A percentile compares a stretch with the other conserved stretches of the same genome.
Conservation (phyloP, 257 asterid genomes). For the Rauvolfia tetraphylla region DNA sequence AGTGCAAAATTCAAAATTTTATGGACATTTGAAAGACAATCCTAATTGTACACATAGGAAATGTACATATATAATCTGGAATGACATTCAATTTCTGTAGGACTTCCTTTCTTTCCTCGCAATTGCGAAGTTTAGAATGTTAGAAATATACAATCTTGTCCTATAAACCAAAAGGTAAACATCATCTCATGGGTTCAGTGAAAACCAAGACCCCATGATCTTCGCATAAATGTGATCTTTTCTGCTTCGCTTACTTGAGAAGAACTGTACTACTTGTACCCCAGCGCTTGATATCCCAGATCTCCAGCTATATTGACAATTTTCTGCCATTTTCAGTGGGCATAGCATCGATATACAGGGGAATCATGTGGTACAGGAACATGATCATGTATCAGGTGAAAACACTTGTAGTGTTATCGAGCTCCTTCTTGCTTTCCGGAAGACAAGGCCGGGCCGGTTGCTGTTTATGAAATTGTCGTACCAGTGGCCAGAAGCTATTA, state of each 20-base stretch:
- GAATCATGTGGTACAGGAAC: neutral
- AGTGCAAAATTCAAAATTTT: neutral
- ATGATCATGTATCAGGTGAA: neutral
- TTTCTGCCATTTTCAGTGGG: neutral
- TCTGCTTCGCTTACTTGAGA: neutral
- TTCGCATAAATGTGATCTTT: neutral
- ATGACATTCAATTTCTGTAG: neutral
- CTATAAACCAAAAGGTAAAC: neutral
- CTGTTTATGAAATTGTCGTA: slow-evolving; percentile 19
- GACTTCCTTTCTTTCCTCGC: neutral
- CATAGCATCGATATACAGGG: neutral
- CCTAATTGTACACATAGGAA: neutral
- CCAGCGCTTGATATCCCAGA: neutral
- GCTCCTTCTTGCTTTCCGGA: slow-evolving; percentile 22
- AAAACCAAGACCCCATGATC: neutral
- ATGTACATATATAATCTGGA: neutral
- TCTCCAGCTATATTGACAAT: neutral
- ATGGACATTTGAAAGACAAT: neutral
- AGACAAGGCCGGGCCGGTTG: slow-evolving; percentile 47
- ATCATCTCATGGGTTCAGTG: neutral
- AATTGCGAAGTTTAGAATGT: no score
- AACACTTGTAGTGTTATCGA: slow-evolving; percentile 16
- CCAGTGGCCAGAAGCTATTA: neutral
- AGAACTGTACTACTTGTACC: neutral
- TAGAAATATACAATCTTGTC: neutral